Evolutionary conservation across 2,329 filamentous ascomycete species (phyloP), one percentile per base, ranked within the genome.

Genomic region (Aspergillus sp.): DNA sequence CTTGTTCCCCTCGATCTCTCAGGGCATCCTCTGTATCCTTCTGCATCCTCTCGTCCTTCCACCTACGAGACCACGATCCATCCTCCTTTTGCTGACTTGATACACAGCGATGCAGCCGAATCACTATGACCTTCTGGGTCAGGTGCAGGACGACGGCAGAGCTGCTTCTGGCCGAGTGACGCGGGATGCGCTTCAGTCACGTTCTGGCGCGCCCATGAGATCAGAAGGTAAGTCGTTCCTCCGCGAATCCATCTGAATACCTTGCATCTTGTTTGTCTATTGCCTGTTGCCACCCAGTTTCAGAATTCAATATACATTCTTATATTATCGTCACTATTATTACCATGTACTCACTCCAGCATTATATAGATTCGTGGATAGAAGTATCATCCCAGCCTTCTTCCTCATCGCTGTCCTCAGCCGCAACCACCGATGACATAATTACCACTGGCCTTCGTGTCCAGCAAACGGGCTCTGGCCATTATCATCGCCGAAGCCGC

Each of bases 321-420:
- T 33, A n/a, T 51, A n/a, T n/a, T 58, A 34, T 56, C 22, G 24
- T 20, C 40, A 15, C 33, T 52, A 41, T 39, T 44, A 59, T 48
- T 20, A 45, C 24, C 56, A 75, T 78, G 73, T 77, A 77, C 74
- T 79, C 75, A 78, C 72, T 75, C 33, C 73, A 68, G 46, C 74
- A 76, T 67, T 78, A 77, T 57, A 64, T 80, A 93, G 95, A 98
- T 79, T 97, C 95, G 8, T 99, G 95, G 95, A 86, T 98, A 66
- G 93, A 99, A 74, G 87, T 99, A 60, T 86, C 89, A 47, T 97
- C 93, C 4, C 91, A 95, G 67, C 92, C 93, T 7, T 97, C 93
- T 0, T 96, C 93, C 2, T 96, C 93, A 2, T 97, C 93, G 13
- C 80, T 96, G 12, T 96, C 93, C 19, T 96, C 84, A 19, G 76